Conservation (phyloP, 257 asterid genomes). For the Pogostemon cablin region DNA sequence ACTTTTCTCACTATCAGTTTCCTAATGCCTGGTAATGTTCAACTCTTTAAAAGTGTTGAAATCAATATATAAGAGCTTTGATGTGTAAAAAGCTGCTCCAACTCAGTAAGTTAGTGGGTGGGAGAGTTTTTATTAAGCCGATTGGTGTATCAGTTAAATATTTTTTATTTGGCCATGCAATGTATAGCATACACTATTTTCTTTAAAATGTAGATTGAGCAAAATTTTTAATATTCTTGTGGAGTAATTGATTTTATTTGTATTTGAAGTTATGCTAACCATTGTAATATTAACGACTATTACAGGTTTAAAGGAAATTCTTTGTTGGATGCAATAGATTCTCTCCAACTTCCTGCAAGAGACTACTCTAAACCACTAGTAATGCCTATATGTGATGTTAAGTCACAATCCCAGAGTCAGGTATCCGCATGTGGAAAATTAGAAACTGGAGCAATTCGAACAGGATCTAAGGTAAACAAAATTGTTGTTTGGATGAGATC, state of each 20-base stretch:
- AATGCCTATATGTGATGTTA: conserved; percentile 88
- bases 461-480: conserved; percentile 73
- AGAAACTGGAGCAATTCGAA: conserved; percentile 84
- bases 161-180: conserved; percentile 8
- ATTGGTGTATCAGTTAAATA: neutral
- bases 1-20: neutral
- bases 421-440: conserved; percentile 79
- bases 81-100: conserved; percentile 8
- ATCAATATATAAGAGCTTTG: conserved; percentile 6
- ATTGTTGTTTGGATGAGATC: conserved; percentile 9
- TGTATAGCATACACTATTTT: neutral
- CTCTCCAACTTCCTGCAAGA: conserved; percentile 79
- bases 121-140: neutral
- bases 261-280: conserved; percentile 28
- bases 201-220: conserved; percentile 2
- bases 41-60: conserved; percentile 11
- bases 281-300: conserved; percentile 11
- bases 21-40: conserved; percentile 10
- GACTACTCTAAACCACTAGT: conserved; percentile 77
- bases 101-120: neutral
- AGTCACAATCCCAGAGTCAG: conserved; percentile 82
- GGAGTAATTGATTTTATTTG: conserved; percentile 13
- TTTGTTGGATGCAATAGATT: conserved; percentile 89
- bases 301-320: conserved; percentile 83
- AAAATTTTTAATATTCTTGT: conserved; percentile 20